Evolutionary conservation across 2,329 filamentous ascomycete species (phyloP), one percentile per base, ranked within the genome.

Genomic region (Bimuria novae-zelandiae): DNA sequence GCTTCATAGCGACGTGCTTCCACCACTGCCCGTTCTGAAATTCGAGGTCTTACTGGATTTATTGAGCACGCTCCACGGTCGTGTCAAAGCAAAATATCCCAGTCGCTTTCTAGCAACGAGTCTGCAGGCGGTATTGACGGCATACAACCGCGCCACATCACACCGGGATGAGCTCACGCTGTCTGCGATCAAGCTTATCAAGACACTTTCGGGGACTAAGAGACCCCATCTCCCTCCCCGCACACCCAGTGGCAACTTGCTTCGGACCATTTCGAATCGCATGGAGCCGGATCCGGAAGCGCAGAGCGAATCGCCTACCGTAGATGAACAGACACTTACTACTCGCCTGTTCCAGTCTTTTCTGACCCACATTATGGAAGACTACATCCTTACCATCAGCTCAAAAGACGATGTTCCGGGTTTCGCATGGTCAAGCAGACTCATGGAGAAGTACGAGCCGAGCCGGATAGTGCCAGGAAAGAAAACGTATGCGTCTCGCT

Each of bases 71-170:
- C 76, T 93, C 11, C 89, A 92, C 71, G 82, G 81, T 49, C 81
- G 90, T 54, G 86, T 94, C 68, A 86, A 88, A 74, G 90, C 90
- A 5, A 89, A 88, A 69, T 86, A 85, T 56, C 89, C 90, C 1
- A 92, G 89, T 42, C 83, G 89, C 29, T 94, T 93, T 72, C 79
- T 94, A 17, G 89, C 88, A 46, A 86, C 86, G 0, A 89, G 88
- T n/a, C 77, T 94, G 14, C 85, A 89, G 57, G 87, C 89, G 22
- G 84, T 92, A 42, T 80, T 88, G 49, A 79, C 82, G 50, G 84
- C 84, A 39, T 92, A 89, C 79, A 67, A 84, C 77, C 58, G 84
- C 45, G 77, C 84, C 51, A 77, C 77, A 2, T 68, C 80, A 7
- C 82, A 82, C 55, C 68, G 72, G 7, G 83, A 86, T 56, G 86